Base-by-base conservation (phyloP, 371 early-diverging fungal species). In the Funneliformis caledonium region DNA sequence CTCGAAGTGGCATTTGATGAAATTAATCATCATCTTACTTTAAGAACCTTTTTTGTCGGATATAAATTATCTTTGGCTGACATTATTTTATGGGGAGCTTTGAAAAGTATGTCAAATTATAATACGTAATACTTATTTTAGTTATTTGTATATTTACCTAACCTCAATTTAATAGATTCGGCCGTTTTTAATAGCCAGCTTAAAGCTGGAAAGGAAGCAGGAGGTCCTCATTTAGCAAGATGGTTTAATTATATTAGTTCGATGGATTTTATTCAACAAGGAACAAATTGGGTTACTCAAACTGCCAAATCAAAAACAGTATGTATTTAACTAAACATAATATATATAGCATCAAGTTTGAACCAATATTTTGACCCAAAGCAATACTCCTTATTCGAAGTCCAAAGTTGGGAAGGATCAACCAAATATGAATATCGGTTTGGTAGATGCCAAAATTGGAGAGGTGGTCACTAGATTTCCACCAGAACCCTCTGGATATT, bases 401-500 rank as follows among this genome's bases (percentile, higher is more conserved):
- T 37, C 33, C 65, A 31, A 33, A 16, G 33, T 12, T 8, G 89
- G 91, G 85, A 81, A 87, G 72, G 98, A 98, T 85, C 97, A 98
- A 88, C 98, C 97, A 52, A 94, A 92, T 79, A 97, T 98, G 76
- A 98, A 97, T 45, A 94, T 99, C 87, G 95, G 91, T 76, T 87
- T 99, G 77, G 88, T 92, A 75, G 94, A 88, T 75, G 94, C 96
- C 56, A 91, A 92, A 84, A 85, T 91, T 87, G 97, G 97, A 78
- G 88, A 93, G 83, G 97, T 98, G 10, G 95, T 97, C 47, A 99
- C 98, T 31, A 89, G 99, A 81, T 99, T 99, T 91, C 98, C 99
- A 72, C 99, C 99, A 16, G 99, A 99, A 89, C 99, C 99, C 73
- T 93, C 93, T 85, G 99, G 99, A 85, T 98, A 97, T 85, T 88